These are phyloP conservation scores for Erodium trifolium DNA, from an alignment of 441 rosid species.

Conservation along the genomic window DNA sequence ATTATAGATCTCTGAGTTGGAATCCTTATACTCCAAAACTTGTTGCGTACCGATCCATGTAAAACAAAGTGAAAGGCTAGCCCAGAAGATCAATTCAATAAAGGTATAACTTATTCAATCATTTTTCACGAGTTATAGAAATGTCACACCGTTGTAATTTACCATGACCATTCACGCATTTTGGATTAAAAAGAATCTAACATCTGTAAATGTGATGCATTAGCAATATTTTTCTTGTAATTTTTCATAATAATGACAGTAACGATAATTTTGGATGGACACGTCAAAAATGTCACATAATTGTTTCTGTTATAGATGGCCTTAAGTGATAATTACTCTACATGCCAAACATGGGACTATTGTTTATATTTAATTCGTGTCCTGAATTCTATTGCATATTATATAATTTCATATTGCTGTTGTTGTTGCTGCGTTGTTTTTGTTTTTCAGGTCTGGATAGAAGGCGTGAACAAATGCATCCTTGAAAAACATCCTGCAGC, in stretches of 20 bases:
- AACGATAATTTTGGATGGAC: neutral
- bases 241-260: neutral
- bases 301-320: conserved; percentile 4
- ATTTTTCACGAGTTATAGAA: neutral
- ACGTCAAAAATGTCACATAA: neutral
- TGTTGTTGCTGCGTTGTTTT: conserved; percentile 13
- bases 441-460: conserved; percentile 48
- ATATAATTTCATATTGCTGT: conserved; percentile 19
- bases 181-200: neutral
- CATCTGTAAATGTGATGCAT: neutral
- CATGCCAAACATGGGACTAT: neutral
- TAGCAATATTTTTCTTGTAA: neutral
- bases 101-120: conserved; percentile 43
- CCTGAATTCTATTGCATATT: neutral
- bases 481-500: conserved; percentile 33
- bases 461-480: conserved; percentile 43
- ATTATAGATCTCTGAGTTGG: conserved; percentile 57
- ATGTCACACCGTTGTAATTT: neutral
- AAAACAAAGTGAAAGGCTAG: conserved; percentile 44
- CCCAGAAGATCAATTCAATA: conserved; percentile 44
- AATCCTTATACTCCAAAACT: conserved; percentile 51
- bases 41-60: conserved; percentile 46
- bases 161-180: neutral
- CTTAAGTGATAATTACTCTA: too few relatives aligned
- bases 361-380: neutral